Conservation (phyloP, 139 green algal species). For the Chlorella sorokiniana region DNA sequence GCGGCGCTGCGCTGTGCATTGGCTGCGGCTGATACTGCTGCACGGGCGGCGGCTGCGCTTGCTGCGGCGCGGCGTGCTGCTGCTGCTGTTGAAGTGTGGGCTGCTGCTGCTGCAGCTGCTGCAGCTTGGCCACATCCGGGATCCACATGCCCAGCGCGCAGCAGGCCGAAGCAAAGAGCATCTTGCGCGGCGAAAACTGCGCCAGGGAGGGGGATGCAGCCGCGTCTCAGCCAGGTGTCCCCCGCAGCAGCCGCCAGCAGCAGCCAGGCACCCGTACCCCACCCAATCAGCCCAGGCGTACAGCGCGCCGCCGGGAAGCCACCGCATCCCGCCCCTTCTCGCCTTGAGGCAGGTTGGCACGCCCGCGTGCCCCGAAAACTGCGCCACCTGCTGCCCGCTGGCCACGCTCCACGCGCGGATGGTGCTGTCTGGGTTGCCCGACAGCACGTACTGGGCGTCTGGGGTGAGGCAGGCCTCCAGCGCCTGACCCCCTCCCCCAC, state of each 20-base stretch:
- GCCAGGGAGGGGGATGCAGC: background rate
- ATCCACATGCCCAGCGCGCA: constrained; percentile 81
- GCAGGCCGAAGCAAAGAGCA: constrained; percentile 82
- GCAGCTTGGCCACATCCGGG: constrained; percentile 48
- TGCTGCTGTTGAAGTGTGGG: constrained; percentile 21
- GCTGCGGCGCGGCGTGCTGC: background rate
- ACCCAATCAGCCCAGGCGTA: background rate
- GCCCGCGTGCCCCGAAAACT: constrained; percentile 68
- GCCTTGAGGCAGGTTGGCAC: constrained; percentile 67
- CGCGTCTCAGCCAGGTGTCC: background rate
- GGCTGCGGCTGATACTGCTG: background rate
- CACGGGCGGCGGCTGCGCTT: background rate
- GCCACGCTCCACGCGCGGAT: constrained; percentile 72
- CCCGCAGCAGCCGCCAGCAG: background rate
- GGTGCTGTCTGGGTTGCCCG: constrained; percentile 70
- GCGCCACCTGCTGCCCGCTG: constrained; percentile 62
- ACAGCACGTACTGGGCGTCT: constrained; percentile 81
- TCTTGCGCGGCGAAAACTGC: constrained; percentile 70
- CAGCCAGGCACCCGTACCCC: background rate
- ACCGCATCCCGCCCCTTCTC: background rate
- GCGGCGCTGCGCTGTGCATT: background rate
- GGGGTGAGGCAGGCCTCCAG: constrained; percentile 81
- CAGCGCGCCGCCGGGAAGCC: background rate
- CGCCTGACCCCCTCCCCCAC: constrained; percentile 51
- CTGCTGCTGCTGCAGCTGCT: constrained; percentile 22